Base-by-base conservation (phyloP, 129 eudicot species). In the Oenanthe sinensis region DNA sequence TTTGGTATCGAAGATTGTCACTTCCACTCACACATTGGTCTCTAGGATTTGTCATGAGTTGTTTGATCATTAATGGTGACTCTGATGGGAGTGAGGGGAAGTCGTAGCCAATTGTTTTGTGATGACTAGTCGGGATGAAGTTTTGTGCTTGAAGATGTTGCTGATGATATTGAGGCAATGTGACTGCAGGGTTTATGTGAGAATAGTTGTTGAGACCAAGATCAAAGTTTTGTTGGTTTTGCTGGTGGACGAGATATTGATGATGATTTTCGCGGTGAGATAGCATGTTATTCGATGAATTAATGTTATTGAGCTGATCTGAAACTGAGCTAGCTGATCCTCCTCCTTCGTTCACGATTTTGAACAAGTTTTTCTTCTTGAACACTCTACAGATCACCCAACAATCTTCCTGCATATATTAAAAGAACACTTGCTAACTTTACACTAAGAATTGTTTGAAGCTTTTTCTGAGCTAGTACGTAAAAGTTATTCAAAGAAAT, bases 331-430 rank as follows among this genome's bases (percentile, higher is more conserved):
- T 82, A 36, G 62, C 82, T 62, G 87, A 52, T 43, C 33, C 50
- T 40, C 75, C 84, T 46, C 82, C 85, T 70, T 87, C 88, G 54
- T 80, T 81, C 45, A 89, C 95, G 22, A 93, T 79, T 71, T 91
- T 93, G 90, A 93, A 93, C 50, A 93, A 78, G 74, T 93, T 93
- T 75, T 92, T 85, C 82, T 93, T 93, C 89, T 90, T 93, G 82
- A 93, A 93, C 68, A 93, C 96, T 44, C 96, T 86, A 42, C 98
- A 93, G 60, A 91, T 87, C 84, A 93, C 98, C 98, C 98, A 93
- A 43, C 98, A 95, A 69, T 93, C 97, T 79, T 93, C 98, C 98
- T 93, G 71, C 68, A 55, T 9, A 8, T 39, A 19, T 24, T 6
- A 2, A 20, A 39, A 39, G 1, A 20, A 42, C 3, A 71, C 19